Base-by-base conservation (phyloP, 192 early-diverging fungal species). In the Piromyces finnis region DNA sequence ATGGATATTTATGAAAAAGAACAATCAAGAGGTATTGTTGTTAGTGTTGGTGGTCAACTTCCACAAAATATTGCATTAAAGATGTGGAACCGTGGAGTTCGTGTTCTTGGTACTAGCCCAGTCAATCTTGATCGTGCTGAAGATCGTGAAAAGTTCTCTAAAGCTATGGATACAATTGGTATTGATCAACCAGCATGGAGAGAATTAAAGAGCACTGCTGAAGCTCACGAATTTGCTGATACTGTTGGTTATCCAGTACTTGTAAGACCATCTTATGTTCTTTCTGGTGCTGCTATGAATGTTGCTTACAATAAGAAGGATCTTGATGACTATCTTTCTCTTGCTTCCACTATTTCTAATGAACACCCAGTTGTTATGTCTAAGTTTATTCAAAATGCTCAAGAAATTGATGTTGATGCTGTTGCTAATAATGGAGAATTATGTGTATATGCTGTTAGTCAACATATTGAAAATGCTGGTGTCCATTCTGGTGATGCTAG, bases 201-300 rank as follows among this genome's bases (percentile, higher is more conserved):
- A 86, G 97, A 97, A 85, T 88, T 98, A 36, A 89, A 89, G 15
- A 93, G 91, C 78, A 87, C 91, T 12, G 92, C 92, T 16, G 95
- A 96, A 29, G 97, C 96, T 28, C 88, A 90, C n/a, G 35, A 79
- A 17, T 98, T 98, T 90, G 94, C 94, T 35, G 86, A 94, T 11
- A 81, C 87, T 9, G 96, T 96, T 27, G 78, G 93, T 13, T 98
- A 93, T 85, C 97, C 97, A 16, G 97, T 98, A 28, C 91, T 98
- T 28, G 92, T 97, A 15, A 93, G 97, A 77, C 97, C 97, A 27
- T 96, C 94, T 28, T 98, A 98, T 84, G 96, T 98, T 30, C 88
- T 98, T 68, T 98, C 97, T 12, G 97, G 97, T 77, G 97, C 97
- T 5, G 97, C 97, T 35, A 98, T 98, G 97, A 96, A 96, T 78